Conservation (phyloP, 1,139 yeast genomes). For the Keqinozyma sinolaborantium region DNA sequence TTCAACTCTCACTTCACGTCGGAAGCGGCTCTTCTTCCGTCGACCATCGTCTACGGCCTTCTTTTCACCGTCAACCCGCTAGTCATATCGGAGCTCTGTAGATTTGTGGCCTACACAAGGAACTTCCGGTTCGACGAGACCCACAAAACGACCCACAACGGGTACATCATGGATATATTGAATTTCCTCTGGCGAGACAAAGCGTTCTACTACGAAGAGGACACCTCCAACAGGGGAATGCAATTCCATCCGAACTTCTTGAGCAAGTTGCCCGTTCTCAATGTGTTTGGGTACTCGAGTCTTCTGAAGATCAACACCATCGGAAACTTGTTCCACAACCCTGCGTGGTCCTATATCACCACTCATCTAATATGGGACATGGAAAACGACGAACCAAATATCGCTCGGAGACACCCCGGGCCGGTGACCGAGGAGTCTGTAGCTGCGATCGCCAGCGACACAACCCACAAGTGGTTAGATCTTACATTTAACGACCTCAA, state of each 20-base stretch:
- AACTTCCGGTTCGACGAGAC: slow-evolving; percentile 16
- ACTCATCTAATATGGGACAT: slow-evolving; percentile 42
- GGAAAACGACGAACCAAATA: slow-evolving; percentile 36
- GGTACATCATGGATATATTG: slow-evolving; percentile 56
- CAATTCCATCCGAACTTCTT: slow-evolving; percentile 37
- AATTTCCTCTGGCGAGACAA: slow-evolving; percentile 64
- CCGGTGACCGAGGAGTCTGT: slow-evolving; percentile 39
- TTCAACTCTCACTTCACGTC: neutral
- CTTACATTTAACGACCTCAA: slow-evolving; percentile 35
- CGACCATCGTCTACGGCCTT: slow-evolving; percentile 7
- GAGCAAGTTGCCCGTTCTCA: slow-evolving; percentile 32
- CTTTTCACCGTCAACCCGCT: slow-evolving; percentile 24
- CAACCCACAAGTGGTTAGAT: slow-evolving; percentile 25
- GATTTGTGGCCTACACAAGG: slow-evolving; percentile 46
- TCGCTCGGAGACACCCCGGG: slow-evolving; percentile 39
- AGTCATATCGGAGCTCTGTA: slow-evolving; percentile 45
- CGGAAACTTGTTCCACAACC: slow-evolving; percentile 53
- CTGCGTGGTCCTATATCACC: slow-evolving; percentile 48
- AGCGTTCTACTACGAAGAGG: slow-evolving; percentile 17
- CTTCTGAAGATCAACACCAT: slow-evolving; percentile 25
- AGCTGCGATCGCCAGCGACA: slow-evolving; percentile 14
- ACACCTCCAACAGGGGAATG: slow-evolving; percentile 29
- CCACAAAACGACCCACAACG: slow-evolving; percentile 42
- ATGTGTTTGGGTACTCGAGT: slow-evolving; percentile 19
- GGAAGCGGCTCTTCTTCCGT: slow-evolving; percentile 5